These are phyloP conservation scores for Claviceps sp. DNA, from an alignment of 2,329 filamentous ascomycete species.

Conservation along the genomic window DNA sequence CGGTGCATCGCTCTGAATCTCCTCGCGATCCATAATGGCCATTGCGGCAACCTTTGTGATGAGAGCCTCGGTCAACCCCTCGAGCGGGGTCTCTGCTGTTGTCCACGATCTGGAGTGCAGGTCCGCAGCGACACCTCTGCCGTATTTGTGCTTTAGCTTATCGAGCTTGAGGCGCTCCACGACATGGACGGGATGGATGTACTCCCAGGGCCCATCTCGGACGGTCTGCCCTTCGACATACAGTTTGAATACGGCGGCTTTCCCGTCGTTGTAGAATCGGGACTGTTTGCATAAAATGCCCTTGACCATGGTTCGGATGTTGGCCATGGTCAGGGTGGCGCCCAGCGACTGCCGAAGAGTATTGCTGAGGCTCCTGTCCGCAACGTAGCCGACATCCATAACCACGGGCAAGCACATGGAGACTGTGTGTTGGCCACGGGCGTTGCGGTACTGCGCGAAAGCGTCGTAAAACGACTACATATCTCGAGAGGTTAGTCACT, in stretches of 20 bases:
- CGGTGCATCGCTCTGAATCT: conserved; percentile 14
- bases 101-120: conserved; percentile 1
- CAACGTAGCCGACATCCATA: conserved; percentile 12
- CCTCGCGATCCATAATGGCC: conserved; percentile 6
- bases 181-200: conserved; percentile 2
- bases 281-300: conserved; percentile 3
- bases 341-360: conserved; percentile 1
- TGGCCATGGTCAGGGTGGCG: conserved; percentile 3
- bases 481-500: background rate
- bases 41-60: conserved; percentile 5
- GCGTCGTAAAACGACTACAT: conserved; percentile 27
- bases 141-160: background rate
- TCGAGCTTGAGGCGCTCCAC: conserved; percentile 1
- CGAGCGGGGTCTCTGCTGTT: conserved; percentile 1
- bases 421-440: conserved; percentile 13
- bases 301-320: conserved; percentile 6
- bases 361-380: conserved; percentile 5
- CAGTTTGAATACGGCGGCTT: background rate
- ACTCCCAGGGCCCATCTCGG: background rate
- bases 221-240: background rate
- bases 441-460: conserved; percentile 19
- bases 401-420: conserved; percentile 10
- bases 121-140: background rate
- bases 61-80: conserved; percentile 4
- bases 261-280: background rate